Evolutionary conservation across 2,329 filamentous ascomycete genomes (phyloP), one percentile per base, ranked within the genome.

Genomic region (Neofusicoccum laricinum): DNA sequence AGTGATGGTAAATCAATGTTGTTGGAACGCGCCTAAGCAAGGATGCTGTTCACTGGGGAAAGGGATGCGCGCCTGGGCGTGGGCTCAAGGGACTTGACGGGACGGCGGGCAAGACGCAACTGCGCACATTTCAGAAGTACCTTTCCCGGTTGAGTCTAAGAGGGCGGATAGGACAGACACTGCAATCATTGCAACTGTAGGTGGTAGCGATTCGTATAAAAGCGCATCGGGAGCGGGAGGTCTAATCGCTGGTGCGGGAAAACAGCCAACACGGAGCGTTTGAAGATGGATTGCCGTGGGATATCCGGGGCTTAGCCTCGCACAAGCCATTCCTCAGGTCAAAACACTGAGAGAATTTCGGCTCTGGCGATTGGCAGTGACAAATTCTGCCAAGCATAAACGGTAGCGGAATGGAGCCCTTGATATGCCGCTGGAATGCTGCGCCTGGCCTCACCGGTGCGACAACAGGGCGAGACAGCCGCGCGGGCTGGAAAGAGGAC

Each of bases 1-100:
- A 40, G n/a, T 19, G 49, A 53, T n/a, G 21, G 32, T 12, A 15
- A 21, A 30, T 14, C 19, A 32, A 21, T 57, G 53, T 43, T 41
- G 38, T n/a, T 49, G 49, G 59, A 62, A 62, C 59, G 59, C 32
- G 59, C 10, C 38, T 41, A 62, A 45, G 59, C 59, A 62, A 62
- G 59, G 59, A 62, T 32, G 58, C 36, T 10, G 36, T 41, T 32
- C 14, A 34, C 36, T 46, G 12, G 34, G 30, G 38, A 46, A 51
- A 62, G 46, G 59, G 59, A 53, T 53, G 59, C 45, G 15, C 46
- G 25, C 25, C 25, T 30, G 25, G 25, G 25, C 25, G 25, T 19
- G 59, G 15, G 30, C 45, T 61, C 51, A 43, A 43, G n/a, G 7
- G 34, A 25, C 1, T 41, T 25, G 34, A 30, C 12, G 34, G 5